Percentiles rank a stretch among this genome's conserved stretches.
These are phyloP conservation scores for Tympanopsis confertula DNA, from an alignment of 2,329 filamentous ascomycete species.

Conservation along the genomic window DNA sequence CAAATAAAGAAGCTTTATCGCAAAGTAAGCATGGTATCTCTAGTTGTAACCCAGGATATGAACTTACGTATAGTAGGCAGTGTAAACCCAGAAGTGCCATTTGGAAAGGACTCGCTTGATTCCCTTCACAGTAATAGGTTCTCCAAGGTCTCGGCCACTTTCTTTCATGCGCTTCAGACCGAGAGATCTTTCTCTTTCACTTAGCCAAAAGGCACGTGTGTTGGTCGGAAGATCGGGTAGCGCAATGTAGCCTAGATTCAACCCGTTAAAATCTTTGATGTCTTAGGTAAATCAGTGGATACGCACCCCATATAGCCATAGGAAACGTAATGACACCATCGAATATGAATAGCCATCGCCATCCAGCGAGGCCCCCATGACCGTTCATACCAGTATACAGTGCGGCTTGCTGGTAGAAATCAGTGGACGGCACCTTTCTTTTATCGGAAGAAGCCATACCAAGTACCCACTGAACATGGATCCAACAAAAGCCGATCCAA, in stretches of 20 bases:
- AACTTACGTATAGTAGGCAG: slow-evolving; percentile 12
- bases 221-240: slow-evolving; percentile 11
- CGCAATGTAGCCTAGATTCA: slow-evolving; percentile 5
- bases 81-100: slow-evolving; percentile 19
- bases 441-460: not conserved
- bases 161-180: slow-evolving; percentile 11
- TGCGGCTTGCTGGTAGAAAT: slow-evolving; percentile 8
- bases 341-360: slow-evolving; percentile 14
- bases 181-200: slow-evolving; percentile 9
- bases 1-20: slow-evolving; percentile 13
- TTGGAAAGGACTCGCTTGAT: slow-evolving; percentile 13
- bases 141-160: slow-evolving; percentile 10
- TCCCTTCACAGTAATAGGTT: slow-evolving; percentile 7
- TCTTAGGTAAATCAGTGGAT: slow-evolving; percentile 10
- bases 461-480: slow-evolving; percentile 7
- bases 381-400: slow-evolving; percentile 12
- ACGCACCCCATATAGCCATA: slow-evolving; percentile 13
- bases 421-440: too few relatives aligned
- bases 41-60: not conserved
- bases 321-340: slow-evolving; percentile 17
- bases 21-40: not conserved
- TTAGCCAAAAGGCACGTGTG: slow-evolving; percentile 12
- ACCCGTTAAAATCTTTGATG: not conserved
- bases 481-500: slow-evolving; percentile 5
- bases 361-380: slow-evolving; percentile 9